Percentiles rank a stretch among this genome's conserved stretches.
phyloP scores from a whole-genome alignment of 345 rosid species.

The Eucalyptus albens region DNA sequence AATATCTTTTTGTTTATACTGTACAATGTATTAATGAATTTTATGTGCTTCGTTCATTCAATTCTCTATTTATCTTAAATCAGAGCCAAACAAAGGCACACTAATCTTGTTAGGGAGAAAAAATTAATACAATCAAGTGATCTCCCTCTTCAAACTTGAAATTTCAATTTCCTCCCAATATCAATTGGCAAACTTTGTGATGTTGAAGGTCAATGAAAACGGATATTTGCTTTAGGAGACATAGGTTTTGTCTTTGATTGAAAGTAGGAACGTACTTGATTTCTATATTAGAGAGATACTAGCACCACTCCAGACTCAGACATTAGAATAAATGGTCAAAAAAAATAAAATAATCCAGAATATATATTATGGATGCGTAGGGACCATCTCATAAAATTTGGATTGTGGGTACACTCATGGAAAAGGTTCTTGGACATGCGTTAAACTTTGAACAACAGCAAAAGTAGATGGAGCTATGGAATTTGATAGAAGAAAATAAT shows the following conservation, averaged over 20 bases:
- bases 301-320: neutral
- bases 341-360: neutral
- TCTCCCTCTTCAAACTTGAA: neutral
- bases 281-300: neutral
- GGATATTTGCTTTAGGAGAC: neutral
- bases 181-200: neutral
- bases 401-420: too few relatives aligned
- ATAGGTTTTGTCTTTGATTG: neutral
- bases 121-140: too few relatives aligned
- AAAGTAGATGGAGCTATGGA: too few relatives aligned
- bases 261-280: neutral
- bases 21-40: too few relatives aligned
- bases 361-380: neutral
- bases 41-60: neutral
- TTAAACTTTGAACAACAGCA: too few relatives aligned
- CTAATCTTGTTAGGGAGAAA: neutral
- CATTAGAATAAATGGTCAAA: too few relatives aligned
- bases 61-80: too few relatives aligned
- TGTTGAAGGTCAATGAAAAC: neutral
- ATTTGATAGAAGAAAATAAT: accelerated
- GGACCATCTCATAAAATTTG: neutral
- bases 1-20: too few relatives aligned
- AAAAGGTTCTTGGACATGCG: too few relatives aligned
- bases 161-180: neutral
- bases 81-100: neutral